Evolutionary conservation across 2,329 filamentous ascomycete species (phyloP).

Genomic region (Trematosphaeria pertusa): DNA sequence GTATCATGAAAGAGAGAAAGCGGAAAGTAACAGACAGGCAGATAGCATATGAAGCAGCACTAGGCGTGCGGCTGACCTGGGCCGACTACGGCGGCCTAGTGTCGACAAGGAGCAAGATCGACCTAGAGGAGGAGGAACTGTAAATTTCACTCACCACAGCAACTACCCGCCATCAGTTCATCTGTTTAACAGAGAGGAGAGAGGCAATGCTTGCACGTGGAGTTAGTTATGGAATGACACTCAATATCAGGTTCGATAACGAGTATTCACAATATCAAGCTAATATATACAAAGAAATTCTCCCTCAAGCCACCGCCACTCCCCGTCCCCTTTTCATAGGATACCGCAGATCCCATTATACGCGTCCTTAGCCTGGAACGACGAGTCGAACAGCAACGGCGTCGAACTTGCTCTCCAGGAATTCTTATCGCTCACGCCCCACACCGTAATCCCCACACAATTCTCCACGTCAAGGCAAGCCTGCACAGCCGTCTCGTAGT

Average conservation of each 20-base stretch:
- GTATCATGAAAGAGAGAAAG: conserved; percentile 3
- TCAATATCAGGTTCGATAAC: too few relatives aligned
- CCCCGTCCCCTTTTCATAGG: conserved; percentile 3
- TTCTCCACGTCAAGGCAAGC: conserved; percentile 65
- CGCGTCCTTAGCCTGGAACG: conserved; percentile 51
- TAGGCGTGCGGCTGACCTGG: conserved; percentile 47
- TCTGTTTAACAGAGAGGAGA: too few relatives aligned
- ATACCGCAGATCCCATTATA: conserved; percentile 39
- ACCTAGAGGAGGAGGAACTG: conserved; percentile 28
- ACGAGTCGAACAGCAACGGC: conserved; percentile 53
- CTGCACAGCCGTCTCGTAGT: conserved; percentile 63
- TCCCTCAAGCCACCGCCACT: conserved; percentile 66
- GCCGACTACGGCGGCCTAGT: conserved; percentile 53
- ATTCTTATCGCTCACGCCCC: conserved; percentile 57
- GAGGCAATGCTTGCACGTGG: conserved; percentile 87
- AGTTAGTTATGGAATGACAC: conserved; percentile 82
- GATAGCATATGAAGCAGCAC: conserved; percentile 39
- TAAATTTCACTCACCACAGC: conserved; percentile 8
- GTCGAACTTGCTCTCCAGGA: conserved; percentile 48
- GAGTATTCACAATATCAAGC: background rate
- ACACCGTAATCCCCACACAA: conserved; percentile 72
- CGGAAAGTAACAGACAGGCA: conserved; percentile 19
- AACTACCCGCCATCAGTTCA: too few relatives aligned
- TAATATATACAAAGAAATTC: conserved; percentile 35
- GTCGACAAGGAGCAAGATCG: conserved; percentile 37